Evolutionary conservation across 164 flowering plant species (phyloP).

Genomic region (Echeveria elegans): DNA sequence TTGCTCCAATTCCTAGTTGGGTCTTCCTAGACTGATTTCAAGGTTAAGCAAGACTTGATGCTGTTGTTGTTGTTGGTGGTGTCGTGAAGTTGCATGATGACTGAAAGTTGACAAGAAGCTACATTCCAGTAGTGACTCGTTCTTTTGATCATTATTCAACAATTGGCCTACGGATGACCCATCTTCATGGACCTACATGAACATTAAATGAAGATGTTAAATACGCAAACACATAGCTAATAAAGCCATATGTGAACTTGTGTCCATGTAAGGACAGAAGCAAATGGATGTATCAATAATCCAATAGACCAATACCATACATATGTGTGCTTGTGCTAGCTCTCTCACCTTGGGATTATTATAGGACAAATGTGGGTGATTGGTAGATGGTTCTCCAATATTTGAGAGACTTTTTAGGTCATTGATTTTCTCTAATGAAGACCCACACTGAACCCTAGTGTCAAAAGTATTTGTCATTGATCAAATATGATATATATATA

Average conservation of each 20-base stretch:
- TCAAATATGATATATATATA: neutral
- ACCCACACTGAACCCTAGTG: neutral
- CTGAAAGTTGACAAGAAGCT: slow-evolving; percentile 28
- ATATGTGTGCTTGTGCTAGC: neutral
- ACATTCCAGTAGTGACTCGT: slow-evolving; percentile 19
- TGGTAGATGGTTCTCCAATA: neutral
- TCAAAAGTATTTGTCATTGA: neutral
- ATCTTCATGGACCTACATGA: slow-evolving; percentile 21
- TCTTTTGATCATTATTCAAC: slow-evolving; percentile 15
- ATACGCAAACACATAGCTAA: neutral
- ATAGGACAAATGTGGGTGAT: neutral
- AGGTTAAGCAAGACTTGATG: slow-evolving; percentile 34
- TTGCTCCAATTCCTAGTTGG: slow-evolving; percentile 45
- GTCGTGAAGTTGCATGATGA: neutral
- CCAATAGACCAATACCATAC: no score
- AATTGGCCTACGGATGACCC: slow-evolving; percentile 7
- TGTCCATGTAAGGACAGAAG: neutral
- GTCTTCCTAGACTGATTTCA: slow-evolving; percentile 76
- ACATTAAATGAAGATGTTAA: neutral
- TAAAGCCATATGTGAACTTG: neutral
- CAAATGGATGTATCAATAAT: no score
- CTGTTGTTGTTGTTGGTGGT: neutral
- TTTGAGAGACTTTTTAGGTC: neutral
- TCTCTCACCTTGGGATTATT: neutral
- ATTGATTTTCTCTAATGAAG: neutral